phyloP scores from a whole-genome alignment of 495 filamentous ascomycete species.

The Darksidea phi region DNA sequence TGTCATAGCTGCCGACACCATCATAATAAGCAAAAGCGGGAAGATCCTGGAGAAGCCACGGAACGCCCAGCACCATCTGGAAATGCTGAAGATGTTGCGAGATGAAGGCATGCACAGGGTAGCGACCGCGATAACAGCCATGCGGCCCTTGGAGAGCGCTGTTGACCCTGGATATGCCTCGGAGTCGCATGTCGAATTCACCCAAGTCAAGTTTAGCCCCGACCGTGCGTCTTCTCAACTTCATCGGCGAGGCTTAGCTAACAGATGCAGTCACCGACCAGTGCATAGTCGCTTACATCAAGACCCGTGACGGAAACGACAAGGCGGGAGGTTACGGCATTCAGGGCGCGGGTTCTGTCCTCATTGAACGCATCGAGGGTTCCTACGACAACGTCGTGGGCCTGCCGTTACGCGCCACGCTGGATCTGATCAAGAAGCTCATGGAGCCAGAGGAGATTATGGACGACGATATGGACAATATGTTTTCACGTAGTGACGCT shows the following conservation, averaged over 20 bases:
- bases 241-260: not conserved
- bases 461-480: constrained; percentile 13
- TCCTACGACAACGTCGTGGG: constrained; percentile 93
- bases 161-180: constrained; percentile 80
- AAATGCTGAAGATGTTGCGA: constrained; percentile 76
- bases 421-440: constrained; percentile 83
- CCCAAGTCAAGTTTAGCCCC: constrained; percentile 73
- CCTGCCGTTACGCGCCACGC: constrained; percentile 76
- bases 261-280: constrained; percentile 64
- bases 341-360: constrained; percentile 79
- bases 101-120: constrained; percentile 74
- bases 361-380: constrained; percentile 87
- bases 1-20: constrained; percentile 87
- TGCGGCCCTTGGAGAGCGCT: constrained; percentile 75
- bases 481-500: constrained; percentile 13
- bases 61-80: constrained; percentile 72
- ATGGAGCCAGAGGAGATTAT: constrained; percentile 51
- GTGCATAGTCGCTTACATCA: constrained; percentile 80
- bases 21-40: constrained; percentile 75
- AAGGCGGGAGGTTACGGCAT: constrained; percentile 96
- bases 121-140: constrained; percentile 75
- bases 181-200: constrained; percentile 82
- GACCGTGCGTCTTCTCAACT: constrained; percentile 37
- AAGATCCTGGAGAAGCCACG: constrained; percentile 86
- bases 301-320: constrained; percentile 87